Evolutionary conservation across 768 basidiomycete species (phyloP).

Genomic region (Sarcodon aspratus): DNA sequence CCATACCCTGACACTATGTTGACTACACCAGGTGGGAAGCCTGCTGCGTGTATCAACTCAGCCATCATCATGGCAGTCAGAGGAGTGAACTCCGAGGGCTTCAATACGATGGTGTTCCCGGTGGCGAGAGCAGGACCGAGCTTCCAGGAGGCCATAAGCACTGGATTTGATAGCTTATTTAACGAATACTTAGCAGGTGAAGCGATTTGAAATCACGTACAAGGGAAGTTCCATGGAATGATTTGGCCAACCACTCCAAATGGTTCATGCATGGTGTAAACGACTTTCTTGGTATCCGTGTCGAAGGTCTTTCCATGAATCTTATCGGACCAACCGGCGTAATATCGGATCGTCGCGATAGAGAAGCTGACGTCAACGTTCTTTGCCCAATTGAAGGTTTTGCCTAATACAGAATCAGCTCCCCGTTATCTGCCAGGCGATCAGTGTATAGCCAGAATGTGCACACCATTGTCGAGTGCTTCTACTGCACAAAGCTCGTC

Average conservation of each 20-base stretch:
- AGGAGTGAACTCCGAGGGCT: conserved; percentile 59
- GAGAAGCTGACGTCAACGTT: conserved; percentile 35
- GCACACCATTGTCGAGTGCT: conserved; percentile 51
- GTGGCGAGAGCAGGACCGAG: conserved; percentile 53
- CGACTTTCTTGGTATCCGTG: conserved; percentile 33
- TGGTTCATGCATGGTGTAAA: conserved; percentile 53
- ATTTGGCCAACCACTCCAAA: conserved; percentile 45
- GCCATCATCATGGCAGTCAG: conserved; percentile 37
- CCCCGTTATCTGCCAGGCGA: neutral
- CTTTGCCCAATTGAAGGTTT: conserved; percentile 39
- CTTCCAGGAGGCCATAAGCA: conserved; percentile 51
- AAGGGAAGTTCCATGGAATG: conserved; percentile 60
- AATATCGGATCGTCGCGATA: conserved; percentile 56
- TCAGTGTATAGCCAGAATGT: neutral
- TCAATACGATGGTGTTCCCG: conserved; percentile 50
- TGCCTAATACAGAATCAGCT: conserved; percentile 25
- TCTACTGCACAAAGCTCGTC: conserved; percentile 69
- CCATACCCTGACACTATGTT: conserved; percentile 52
- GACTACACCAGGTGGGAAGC: conserved; percentile 53
- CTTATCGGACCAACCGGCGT: conserved; percentile 89
- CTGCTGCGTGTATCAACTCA: conserved; percentile 40
- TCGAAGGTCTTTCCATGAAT: conserved; percentile 68
- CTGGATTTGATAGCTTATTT: conserved; percentile 7
- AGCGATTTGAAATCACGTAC: conserved; percentile 14
- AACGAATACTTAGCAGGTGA: neutral